These are phyloP conservation scores for Aristolochia contorta DNA, from an alignment of 164 flowering plant genomes.

Conservation along the genomic window DNA sequence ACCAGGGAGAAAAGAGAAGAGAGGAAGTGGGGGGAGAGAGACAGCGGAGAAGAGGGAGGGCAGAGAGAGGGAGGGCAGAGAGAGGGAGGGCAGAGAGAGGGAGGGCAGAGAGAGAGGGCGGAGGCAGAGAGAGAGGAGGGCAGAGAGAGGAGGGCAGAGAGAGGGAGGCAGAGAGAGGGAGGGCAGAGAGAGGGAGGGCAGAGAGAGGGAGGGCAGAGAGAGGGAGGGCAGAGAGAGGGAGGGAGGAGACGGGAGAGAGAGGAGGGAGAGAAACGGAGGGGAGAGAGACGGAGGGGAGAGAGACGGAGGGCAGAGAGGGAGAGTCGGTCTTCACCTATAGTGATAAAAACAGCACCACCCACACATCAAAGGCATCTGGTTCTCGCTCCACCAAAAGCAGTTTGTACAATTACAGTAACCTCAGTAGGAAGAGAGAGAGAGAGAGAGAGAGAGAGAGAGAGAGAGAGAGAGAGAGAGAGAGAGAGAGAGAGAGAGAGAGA, in stretches of 20 bases:
- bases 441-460: neutral
- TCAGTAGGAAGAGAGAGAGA: neutral
- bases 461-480: neutral
- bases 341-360: constrained; percentile 48
- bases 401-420: constrained; percentile 5
- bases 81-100: too few relatives aligned
- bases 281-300: constrained; percentile 2
- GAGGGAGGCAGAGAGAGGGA: too few relatives aligned
- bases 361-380: constrained; percentile 70
- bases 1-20: constrained; percentile 9
- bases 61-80: constrained; percentile 3
- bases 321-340: neutral
- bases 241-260: constrained; percentile 1
- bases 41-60: constrained; percentile 3
- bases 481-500: neutral
- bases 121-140: constrained; percentile 1
- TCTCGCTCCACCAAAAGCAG: constrained; percentile 41
- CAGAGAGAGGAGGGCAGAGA: too few relatives aligned
- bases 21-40: too few relatives aligned
- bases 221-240: too few relatives aligned
- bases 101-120: neutral
- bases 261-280: constrained; percentile 2
- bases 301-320: constrained; percentile 2
- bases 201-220: too few relatives aligned
- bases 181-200: constrained; percentile 5